Evolutionary conservation across 2,329 filamentous ascomycete species (phyloP), one percentile per base, ranked within the genome.

Genomic region (Tothia fuscella): DNA sequence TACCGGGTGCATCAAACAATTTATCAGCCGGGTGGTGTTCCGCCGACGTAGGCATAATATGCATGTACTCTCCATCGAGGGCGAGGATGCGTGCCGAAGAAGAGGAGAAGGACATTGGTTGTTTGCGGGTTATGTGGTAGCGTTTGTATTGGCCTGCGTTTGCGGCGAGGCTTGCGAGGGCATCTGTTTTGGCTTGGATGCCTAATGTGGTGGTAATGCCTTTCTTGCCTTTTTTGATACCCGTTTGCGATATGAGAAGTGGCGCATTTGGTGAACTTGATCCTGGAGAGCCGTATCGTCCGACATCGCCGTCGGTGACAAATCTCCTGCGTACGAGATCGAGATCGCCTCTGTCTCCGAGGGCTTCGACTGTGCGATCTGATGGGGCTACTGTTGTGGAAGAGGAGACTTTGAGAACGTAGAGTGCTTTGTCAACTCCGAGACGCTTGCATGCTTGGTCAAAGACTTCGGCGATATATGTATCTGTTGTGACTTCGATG

Each of bases 51-150:
- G 84, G 82, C 72, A 86, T 80, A 51, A 93, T 86, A 59, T 89
- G 83, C 47, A 93, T 76, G 57, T 88, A 91, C 57, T 93, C 85
- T 46, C 82, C 82, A 51, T 89, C 84, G 49, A 93, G 84, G 35
- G 82, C 78, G 31, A 91, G 66, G 7, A 85, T 74, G 44, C 82
- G 76, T 51, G 87, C 81, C 46, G 83, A 82, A 53, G 81, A 74
- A 3, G 76, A 78, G 31, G 83, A 78, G 51, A 91, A 81, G 19
- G 82, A 78, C 72, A 91, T 85, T 6, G 82, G 79, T 59, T 88
- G 82, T 60, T 87, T 85, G 48, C 84, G 77, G 66, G 81, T 82
- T 13, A 93, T 84, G 10, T 76, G 78, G 60, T 86, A 91, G 51
- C 80, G 81, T 54, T 83, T 80, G 63, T 83, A 82, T 43, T 55